Base-by-base conservation (phyloP, 805 yeast species). In the Saturnispora serradocipensis region DNA sequence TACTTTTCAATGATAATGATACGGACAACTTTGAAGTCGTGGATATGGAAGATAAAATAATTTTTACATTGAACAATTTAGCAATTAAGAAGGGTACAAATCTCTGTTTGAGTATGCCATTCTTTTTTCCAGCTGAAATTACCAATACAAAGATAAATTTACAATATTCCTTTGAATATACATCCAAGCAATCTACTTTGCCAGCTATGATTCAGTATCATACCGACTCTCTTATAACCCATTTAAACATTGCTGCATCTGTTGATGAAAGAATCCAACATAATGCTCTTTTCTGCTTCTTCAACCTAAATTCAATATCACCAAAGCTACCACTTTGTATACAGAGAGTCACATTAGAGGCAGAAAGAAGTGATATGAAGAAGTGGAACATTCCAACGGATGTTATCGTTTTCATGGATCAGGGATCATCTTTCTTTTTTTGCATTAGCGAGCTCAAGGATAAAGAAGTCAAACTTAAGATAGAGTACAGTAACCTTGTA, bases 191-290 rank as follows among this genome's bases (percentile, higher is more conserved):
- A 3, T 24, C 15, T 15, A 38, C 20, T 7, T 30, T n/a, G 8
- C 16, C 9, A 13, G 58, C 47, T 18, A 62, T 46, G 56, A 60
- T 59, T 0, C 59, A 58, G 30, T 25, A 24, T 1, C 13, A 54
- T n/a, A 50, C 54, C 7, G 58, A 60, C 30, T 58, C 59, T 1
- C 53, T 84, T 5, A 82, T 84, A 53, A 76, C 81, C 5, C 66
- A 77, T 1, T 68, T 87, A 38, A 72, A 77, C 5, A 68, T 86
- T 7, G 82, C 88, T 0, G 93, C 86, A 1, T 81, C 88, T 2
- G 95, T 86, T 2, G 91, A 86, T 59, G 96, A 88, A 62, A 80
- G 82, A 10, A 86, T 86, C 69, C 77, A 80, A 56, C 64, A 76
- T 3, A 63, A 75, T 16, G 67, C 72, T 28, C 67, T 87, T 1